Evolutionary conservation across 176 grass and related monocot genomes (phyloP).

Genomic region (Musa acuminata): DNA sequence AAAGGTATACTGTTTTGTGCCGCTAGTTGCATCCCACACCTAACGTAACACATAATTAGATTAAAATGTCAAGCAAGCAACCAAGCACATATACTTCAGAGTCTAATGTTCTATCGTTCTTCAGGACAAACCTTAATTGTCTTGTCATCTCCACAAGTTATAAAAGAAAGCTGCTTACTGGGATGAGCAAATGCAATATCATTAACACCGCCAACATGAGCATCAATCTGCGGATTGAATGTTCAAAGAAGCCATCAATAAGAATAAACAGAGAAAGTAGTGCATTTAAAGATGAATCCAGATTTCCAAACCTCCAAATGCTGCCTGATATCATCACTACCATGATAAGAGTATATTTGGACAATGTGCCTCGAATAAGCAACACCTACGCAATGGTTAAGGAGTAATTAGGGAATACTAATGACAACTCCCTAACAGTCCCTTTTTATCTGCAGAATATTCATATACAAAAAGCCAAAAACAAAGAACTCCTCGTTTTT

Average conservation of each 20-base stretch:
- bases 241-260: slow-evolving; percentile 19
- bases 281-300: not conserved
- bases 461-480: not conserved
- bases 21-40: slow-evolving; percentile 92
- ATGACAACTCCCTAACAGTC: slow-evolving; percentile 2
- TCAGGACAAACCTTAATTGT: slow-evolving; percentile 64
- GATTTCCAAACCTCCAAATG: slow-evolving; percentile 67
- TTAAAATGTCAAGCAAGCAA: slow-evolving; percentile 14
- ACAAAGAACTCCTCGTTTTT: no score
- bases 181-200: slow-evolving; percentile 98
- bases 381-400: slow-evolving; percentile 47
- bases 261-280: not conserved
- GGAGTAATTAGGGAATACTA: slow-evolving; percentile 11
- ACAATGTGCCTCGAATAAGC: slow-evolving; percentile 98
- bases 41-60: slow-evolving; percentile 24
- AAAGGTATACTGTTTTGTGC: slow-evolving; percentile 67
- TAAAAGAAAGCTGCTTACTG: slow-evolving; percentile 90
- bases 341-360: slow-evolving; percentile 90
- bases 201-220: slow-evolving; percentile 92
- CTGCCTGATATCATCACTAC: slow-evolving; percentile 79
- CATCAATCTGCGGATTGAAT: slow-evolving; percentile 65
- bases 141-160: slow-evolving; percentile 98
- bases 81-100: slow-evolving; percentile 7
- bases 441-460: not conserved
- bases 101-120: not conserved